These are phyloP conservation scores for Stagonosporopsis cucurbitacearum DNA, from an alignment of 2,329 filamentous ascomycete genomes.

Conservation along the genomic window DNA sequence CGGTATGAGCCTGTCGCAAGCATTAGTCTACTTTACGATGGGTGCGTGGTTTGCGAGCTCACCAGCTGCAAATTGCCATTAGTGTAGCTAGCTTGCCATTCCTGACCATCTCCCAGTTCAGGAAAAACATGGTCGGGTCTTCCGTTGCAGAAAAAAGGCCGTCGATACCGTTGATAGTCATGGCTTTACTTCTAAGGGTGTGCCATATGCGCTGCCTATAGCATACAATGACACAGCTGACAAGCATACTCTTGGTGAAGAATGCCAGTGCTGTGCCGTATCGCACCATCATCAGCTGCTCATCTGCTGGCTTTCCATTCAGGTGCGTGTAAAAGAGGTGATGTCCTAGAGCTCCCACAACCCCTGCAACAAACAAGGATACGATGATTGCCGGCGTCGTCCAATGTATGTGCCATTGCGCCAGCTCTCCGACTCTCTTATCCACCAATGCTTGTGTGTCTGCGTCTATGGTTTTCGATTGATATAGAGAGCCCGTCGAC, in stretches of 20 bases:
- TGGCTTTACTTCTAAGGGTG: slow-evolving; percentile 44
- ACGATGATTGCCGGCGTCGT: slow-evolving; percentile 39
- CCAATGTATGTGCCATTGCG: slow-evolving; percentile 48
- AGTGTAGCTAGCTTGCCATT: slow-evolving; percentile 47
- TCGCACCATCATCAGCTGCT: slow-evolving; percentile 45
- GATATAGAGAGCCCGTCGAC: slow-evolving; percentile 32
- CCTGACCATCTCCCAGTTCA: slow-evolving; percentile 45
- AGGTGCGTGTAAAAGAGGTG: slow-evolving; percentile 45
- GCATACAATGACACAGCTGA: slow-evolving; percentile 43
- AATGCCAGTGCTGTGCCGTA: slow-evolving; percentile 49
- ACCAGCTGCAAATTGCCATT: slow-evolving; percentile 47
- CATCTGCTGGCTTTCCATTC: slow-evolving; percentile 36
- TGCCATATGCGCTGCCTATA: slow-evolving; percentile 50
- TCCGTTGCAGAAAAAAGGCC: slow-evolving; percentile 47
- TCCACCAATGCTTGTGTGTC: slow-evolving; percentile 44
- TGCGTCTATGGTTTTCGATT: slow-evolving; percentile 38
- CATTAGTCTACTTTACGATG: slow-evolving; percentile 12
- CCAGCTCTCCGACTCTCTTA: slow-evolving; percentile 41
- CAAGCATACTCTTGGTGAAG: slow-evolving; percentile 47
- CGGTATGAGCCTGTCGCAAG: slow-evolving; percentile 41
- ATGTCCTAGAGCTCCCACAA: slow-evolving; percentile 43
- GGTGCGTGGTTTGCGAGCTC: slow-evolving; percentile 8
- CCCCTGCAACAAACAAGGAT: slow-evolving; percentile 39
- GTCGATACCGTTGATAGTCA: slow-evolving; percentile 49
- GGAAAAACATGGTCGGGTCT: slow-evolving; percentile 43